Conservation (phyloP, 2,329 filamentous ascomycete species). For the Whalleya microplaca region DNA sequence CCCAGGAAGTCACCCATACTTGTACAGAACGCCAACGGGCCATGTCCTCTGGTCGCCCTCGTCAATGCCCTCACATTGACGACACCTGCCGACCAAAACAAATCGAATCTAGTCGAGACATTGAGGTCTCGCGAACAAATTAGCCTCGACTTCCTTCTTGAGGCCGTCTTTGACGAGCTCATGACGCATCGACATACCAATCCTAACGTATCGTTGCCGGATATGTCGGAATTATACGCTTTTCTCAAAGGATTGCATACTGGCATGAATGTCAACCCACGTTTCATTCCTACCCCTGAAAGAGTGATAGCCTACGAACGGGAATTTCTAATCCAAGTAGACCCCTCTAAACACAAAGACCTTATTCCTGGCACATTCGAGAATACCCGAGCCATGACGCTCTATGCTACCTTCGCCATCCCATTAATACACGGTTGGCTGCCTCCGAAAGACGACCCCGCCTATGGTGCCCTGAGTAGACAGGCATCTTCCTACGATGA, state of each 20-base stretch:
- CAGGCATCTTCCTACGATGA: slow-evolving; percentile 88
- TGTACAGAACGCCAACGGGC: slow-evolving; percentile 91
- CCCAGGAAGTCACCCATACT: slow-evolving; percentile 82
- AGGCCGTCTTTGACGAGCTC: slow-evolving; percentile 91
- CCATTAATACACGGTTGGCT: slow-evolving; percentile 95
- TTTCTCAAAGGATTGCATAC: slow-evolving; percentile 91
- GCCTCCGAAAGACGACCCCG: slow-evolving; percentile 67
- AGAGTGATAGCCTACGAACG: slow-evolving; percentile 52
- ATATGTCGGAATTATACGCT: slow-evolving; percentile 83
- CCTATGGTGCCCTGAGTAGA: slow-evolving; percentile 70
- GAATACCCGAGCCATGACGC: slow-evolving; percentile 82
- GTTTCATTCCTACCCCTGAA: slow-evolving; percentile 68
- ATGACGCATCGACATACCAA: slow-evolving; percentile 75
- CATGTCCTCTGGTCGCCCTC: slow-evolving; percentile 88
- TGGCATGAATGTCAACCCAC: slow-evolving; percentile 97
- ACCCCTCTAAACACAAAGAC: slow-evolving; percentile 53
- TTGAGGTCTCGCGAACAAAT: slow-evolving; percentile 83
- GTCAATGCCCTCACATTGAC: slow-evolving; percentile 91
- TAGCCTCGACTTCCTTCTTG: slow-evolving; percentile 80
- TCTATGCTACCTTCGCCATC: slow-evolving; percentile 88
- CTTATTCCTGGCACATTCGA: slow-evolving; percentile 76
- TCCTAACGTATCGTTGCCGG: slow-evolving; percentile 69
- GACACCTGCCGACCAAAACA: slow-evolving; percentile 63
- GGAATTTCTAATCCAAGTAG: slow-evolving; percentile 56
- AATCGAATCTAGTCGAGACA: slow-evolving; percentile 77